A percentile compares a stretch with the other conserved stretches of the same genome.
These are phyloP conservation scores for Penstemon barbatus DNA, from an alignment of 257 asterid genomes.

Conservation along the genomic window DNA sequence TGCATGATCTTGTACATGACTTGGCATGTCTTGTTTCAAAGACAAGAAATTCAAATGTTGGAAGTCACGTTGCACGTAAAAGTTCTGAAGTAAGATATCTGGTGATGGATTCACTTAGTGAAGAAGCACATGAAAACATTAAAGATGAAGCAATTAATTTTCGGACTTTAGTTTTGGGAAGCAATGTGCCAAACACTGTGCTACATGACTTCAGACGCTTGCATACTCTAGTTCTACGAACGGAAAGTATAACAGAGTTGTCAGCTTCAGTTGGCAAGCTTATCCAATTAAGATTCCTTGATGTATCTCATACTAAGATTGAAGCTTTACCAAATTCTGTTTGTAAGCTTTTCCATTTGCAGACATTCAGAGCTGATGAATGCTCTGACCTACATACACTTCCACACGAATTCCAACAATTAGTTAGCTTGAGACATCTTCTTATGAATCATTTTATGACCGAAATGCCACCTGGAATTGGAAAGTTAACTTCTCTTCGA, in stretches of 20 bases:
- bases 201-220: constrained; percentile 20
- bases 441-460: neutral
- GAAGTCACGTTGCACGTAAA: neutral
- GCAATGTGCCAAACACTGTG: neutral
- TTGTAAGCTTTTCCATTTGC: constrained; percentile 33
- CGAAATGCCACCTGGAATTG: constrained; percentile 13
- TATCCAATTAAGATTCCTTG: constrained; percentile 34
- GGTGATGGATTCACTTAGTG: neutral
- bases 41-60: neutral
- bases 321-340: constrained; percentile 22
- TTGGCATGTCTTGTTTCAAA: constrained; percentile 2
- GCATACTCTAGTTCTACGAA: constrained; percentile 5
- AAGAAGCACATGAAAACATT: neutral
- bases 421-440: constrained; percentile 32
- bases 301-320: constrained; percentile 6
- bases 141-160: neutral
- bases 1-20: constrained; percentile 22
- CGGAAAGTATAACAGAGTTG: neutral
- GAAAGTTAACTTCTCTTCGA: constrained; percentile 27
- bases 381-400: neutral
- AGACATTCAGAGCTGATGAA: neutral
- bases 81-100: neutral
- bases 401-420: constrained; percentile 14
- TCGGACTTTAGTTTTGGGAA: constrained; percentile 24
- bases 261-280: constrained; percentile 25